These are phyloP conservation scores for Aspergillus arachidicola DNA, from an alignment of 2,329 filamentous ascomycete species.

Conservation along the genomic window DNA sequence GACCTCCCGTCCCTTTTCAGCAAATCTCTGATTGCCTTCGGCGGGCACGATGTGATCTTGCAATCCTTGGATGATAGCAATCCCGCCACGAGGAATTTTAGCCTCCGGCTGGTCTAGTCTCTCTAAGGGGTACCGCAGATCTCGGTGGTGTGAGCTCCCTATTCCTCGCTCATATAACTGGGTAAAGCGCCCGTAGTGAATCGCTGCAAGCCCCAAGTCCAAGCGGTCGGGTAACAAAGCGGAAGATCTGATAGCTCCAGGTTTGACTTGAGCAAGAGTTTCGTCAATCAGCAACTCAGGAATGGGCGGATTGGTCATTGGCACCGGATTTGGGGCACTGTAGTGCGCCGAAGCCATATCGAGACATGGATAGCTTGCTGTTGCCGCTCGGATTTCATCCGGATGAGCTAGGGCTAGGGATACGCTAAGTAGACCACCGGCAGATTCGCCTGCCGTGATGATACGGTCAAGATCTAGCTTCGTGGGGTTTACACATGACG, in stretches of 20 bases:
- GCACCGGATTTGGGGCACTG: neutral
- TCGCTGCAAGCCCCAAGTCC: conserved; percentile 20
- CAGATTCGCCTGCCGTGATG: conserved; percentile 32
- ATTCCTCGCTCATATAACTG: conserved; percentile 24
- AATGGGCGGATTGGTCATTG: neutral
- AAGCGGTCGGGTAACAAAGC: conserved; percentile 12
- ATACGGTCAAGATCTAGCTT: conserved; percentile 28
- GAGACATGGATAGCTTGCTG: conserved; percentile 36
- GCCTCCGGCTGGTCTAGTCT: conserved; percentile 27
- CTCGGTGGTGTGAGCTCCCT: conserved; percentile 10
- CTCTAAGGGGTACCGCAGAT: conserved; percentile 30
- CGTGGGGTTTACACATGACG: conserved; percentile 12
- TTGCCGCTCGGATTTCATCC: conserved; percentile 31
- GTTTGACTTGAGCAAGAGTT: conserved; percentile 1
- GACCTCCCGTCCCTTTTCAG: conserved; percentile 23
- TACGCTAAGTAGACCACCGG: conserved; percentile 34
- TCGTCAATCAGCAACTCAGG: conserved; percentile 19
- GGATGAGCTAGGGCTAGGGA: conserved; percentile 30
- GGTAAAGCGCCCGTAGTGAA: conserved; percentile 19
- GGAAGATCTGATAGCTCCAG: conserved; percentile 12
- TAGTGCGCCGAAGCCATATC: conserved; percentile 27
- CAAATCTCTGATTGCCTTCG: conserved; percentile 31
- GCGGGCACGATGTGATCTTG: conserved; percentile 36
- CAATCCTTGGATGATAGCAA: conserved; percentile 37
- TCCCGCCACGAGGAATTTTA: conserved; percentile 31